Percentiles rank a stretch among this genome's conserved stretches.
Evolutionary conservation across 139 green algal species (phyloP).

Genomic region (Chlorella sp.): DNA sequence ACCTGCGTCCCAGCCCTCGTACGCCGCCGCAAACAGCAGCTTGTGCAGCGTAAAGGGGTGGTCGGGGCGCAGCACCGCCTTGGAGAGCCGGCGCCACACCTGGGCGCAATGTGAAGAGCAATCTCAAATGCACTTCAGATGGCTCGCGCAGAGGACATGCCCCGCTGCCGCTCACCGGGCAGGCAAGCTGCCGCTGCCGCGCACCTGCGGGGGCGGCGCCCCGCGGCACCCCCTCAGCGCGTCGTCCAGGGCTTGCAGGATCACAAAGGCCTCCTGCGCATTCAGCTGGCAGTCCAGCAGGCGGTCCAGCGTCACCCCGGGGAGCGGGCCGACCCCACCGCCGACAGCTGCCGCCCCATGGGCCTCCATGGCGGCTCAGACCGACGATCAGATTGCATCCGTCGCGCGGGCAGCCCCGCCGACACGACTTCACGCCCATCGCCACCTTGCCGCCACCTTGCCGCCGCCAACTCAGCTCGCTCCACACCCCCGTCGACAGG

Average conservation of each 20-base stretch:
- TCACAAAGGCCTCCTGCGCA: conserved; percentile 19
- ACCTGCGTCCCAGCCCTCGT: conserved; percentile 53
- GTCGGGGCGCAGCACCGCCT: conserved; percentile 55
- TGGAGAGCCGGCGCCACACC: conserved; percentile 56
- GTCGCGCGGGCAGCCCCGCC: background rate
- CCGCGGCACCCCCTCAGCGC: background rate
- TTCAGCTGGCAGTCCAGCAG: conserved; percentile 16
- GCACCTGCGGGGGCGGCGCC: background rate
- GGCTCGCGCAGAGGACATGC: no score
- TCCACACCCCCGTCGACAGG: no score
- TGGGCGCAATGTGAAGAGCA: background rate
- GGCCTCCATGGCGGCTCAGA: no score
- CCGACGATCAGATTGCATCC: no score
- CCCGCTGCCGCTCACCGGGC: no score
- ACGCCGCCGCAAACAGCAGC: conserved; percentile 54
- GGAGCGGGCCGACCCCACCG: background rate
- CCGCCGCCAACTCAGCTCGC: background rate
- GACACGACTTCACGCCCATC: no score
- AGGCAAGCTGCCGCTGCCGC: background rate
- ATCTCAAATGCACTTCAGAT: no score
- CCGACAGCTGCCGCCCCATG: background rate
- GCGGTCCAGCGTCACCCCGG: background rate
- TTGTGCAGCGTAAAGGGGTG: conserved; percentile 68
- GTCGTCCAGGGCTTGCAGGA: background rate
- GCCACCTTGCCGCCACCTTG: background rate